Conservation (phyloP, 495 filamentous ascomycete genomes). For the Aspergillus coremiiformis region DNA sequence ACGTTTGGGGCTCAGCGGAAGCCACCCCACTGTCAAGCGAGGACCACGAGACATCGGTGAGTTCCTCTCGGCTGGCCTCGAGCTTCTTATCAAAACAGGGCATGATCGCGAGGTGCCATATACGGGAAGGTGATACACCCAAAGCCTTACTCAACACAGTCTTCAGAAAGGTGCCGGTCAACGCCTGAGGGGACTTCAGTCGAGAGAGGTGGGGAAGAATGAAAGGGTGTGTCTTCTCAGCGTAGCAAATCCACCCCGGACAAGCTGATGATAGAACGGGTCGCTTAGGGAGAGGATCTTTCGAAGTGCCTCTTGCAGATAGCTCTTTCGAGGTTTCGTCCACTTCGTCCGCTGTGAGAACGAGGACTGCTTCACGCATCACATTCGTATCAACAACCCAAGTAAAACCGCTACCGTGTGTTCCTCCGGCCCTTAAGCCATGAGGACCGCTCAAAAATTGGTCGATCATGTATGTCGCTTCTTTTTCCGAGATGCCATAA, state of each 20-base stretch:
- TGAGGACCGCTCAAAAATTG: conserved; percentile 65
- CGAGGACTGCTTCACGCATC: conserved; percentile 67
- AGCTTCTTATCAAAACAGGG: conserved; percentile 99
- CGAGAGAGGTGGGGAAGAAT: conserved; percentile 85
- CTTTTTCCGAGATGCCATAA: conserved; percentile 59
- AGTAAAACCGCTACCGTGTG: conserved; percentile 66
- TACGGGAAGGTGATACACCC: conserved; percentile 64
- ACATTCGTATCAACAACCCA: conserved; percentile 85
- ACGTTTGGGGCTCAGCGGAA: conserved; percentile 33
- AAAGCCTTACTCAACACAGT: conserved; percentile 65
- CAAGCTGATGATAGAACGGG: conserved; percentile 88
- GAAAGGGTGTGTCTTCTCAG: conserved; percentile 92
- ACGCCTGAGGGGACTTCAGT: conserved; percentile 88
- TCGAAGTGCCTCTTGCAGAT: conserved; percentile 6
- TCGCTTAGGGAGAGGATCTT: conserved; percentile 41
- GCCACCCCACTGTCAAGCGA: not conserved
- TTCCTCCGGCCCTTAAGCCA: conserved; percentile 62
- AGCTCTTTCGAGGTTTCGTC: conserved; percentile 33
- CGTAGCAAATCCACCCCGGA: conserved; percentile 97
- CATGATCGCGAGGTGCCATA: conserved; percentile 95
- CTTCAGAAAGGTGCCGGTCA: conserved; percentile 84
- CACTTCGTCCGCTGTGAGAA: conserved; percentile 75
- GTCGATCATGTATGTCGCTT: conserved; percentile 74
- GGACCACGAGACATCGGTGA: conserved; percentile 75
- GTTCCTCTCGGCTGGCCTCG: conserved; percentile 85